phyloP scores from a whole-genome alignment of 1,284 basidiomycete genomes.

The Sanghuangporus sanghuang region DNA sequence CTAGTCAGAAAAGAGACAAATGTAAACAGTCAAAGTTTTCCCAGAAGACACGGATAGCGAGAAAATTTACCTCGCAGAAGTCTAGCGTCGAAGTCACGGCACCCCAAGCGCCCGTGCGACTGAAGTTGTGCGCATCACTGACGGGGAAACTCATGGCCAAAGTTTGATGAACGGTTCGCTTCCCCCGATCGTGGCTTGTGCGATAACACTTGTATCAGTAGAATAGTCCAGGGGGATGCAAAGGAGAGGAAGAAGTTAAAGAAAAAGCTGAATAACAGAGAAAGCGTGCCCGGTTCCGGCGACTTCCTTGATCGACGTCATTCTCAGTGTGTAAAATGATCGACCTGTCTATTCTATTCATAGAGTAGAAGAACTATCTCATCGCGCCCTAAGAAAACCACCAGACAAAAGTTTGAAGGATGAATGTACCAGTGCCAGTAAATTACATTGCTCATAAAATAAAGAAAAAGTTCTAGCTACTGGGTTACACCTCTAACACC shows the following conservation, averaged over 20 bases:
- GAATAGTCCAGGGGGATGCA: not conserved
- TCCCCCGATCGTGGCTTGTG: not conserved
- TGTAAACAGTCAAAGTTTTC: not conserved
- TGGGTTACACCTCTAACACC: not conserved
- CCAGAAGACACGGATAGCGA: not conserved
- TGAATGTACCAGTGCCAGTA: too few relatives aligned
- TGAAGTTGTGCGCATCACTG: slow-evolving; percentile 11
- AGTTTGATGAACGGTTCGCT: not conserved
- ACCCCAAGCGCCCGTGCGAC: slow-evolving; percentile 44
- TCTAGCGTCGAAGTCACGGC: slow-evolving; percentile 63
- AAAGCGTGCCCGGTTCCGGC: too few relatives aligned
- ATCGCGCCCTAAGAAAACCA: too few relatives aligned
- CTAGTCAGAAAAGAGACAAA: slow-evolving; percentile 28
- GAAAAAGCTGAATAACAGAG: not conserved
- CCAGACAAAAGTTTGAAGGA: too few relatives aligned
- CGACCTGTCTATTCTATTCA: too few relatives aligned
- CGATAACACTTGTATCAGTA: not conserved
- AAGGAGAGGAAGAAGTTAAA: not conserved
- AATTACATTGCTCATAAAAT: too few relatives aligned
- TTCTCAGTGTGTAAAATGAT: too few relatives aligned
- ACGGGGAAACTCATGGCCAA: slow-evolving; percentile 9
- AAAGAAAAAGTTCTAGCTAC: not conserved
- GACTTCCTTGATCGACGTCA: too few relatives aligned
- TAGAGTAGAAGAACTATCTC: too few relatives aligned
- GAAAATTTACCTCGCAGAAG: slow-evolving; percentile 58